These are phyloP conservation scores for Spergularia bocconei DNA, from an alignment of 148 eudicot species.

Conservation along the genomic window DNA sequence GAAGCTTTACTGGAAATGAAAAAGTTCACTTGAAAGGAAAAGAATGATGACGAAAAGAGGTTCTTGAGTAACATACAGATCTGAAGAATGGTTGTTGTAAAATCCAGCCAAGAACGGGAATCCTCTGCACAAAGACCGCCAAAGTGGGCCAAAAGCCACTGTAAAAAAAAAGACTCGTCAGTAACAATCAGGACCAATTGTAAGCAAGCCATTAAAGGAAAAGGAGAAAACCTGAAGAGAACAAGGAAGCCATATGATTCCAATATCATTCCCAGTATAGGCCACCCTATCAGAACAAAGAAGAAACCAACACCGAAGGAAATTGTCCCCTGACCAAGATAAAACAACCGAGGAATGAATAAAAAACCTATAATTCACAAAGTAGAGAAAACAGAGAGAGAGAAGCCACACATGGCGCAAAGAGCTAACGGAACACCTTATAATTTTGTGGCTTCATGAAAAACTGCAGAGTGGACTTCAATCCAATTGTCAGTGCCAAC, in stretches of 20 bases:
- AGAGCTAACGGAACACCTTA: conserved; percentile 36
- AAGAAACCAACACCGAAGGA: conserved; percentile 90
- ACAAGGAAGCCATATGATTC: conserved; percentile 91
- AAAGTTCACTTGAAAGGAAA: background rate
- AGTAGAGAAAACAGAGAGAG: background rate
- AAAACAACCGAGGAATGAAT: conserved; percentile 7
- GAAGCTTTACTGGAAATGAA: background rate
- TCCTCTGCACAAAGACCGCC: conserved; percentile 80
- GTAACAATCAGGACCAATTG: conserved; percentile 4
- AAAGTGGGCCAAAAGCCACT: conserved; percentile 98
- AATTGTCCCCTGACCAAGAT: conserved; percentile 65
- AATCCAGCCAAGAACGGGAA: conserved; percentile 91
- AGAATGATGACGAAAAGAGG: background rate
- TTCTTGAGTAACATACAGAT: conserved; percentile 59
- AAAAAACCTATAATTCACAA: background rate
- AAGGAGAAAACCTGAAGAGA: conserved; percentile 72
- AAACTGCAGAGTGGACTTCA: conserved; percentile 78
- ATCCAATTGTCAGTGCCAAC: conserved; percentile 80
- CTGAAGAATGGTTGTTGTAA: conserved; percentile 79
- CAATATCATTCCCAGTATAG: conserved; percentile 81
- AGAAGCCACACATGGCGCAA: background rate
- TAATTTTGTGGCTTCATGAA: conserved; percentile 81
- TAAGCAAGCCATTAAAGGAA: conserved; percentile 11
- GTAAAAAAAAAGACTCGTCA: conserved; percentile 27
- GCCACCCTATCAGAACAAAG: conserved; percentile 88